These are phyloP conservation scores for Cystobasidium pallidum DNA, from an alignment of 1,284 basidiomycete species.

Conservation along the genomic window DNA sequence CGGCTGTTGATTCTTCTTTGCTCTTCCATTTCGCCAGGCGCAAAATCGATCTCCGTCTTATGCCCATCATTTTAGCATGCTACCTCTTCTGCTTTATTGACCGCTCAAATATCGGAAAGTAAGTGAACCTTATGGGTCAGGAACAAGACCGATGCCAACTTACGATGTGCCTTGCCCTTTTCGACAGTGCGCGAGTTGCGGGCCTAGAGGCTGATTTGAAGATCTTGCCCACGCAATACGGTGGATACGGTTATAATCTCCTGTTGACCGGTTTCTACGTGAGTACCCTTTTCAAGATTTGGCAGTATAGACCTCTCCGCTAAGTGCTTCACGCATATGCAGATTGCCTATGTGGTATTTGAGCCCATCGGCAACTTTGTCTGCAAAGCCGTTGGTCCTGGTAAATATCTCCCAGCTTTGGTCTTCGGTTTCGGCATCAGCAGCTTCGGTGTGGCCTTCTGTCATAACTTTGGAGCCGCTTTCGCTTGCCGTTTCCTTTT, in stretches of 20 bases:
- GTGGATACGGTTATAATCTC: conserved; percentile 58
- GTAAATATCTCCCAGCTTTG: conserved; percentile 51
- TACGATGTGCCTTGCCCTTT: not conserved
- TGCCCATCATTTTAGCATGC: conserved; percentile 49
- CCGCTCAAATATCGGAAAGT: conserved; percentile 57
- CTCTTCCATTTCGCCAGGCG: conserved; percentile 26
- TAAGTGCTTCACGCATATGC: not conserved
- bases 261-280: conserved; percentile 55
- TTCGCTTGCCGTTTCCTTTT: conserved; percentile 14
- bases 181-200: conserved; percentile 61
- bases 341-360: conserved; percentile 38
- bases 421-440: conserved; percentile 47
- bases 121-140: not conserved
- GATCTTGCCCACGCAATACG: conserved; percentile 54
- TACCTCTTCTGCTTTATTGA: conserved; percentile 31
- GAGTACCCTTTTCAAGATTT: not conserved
- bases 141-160: not conserved
- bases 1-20: not conserved
- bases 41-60: conserved; percentile 50
- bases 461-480: conserved; percentile 2
- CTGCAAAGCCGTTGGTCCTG: conserved; percentile 63
- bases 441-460: conserved; percentile 11
- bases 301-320: not conserved
- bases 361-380: conserved; percentile 67
- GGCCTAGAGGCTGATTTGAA: conserved; percentile 63